phyloP scores from a whole-genome alignment of 352 stramenopile genomes.

The Phytophthora aleatoria region DNA sequence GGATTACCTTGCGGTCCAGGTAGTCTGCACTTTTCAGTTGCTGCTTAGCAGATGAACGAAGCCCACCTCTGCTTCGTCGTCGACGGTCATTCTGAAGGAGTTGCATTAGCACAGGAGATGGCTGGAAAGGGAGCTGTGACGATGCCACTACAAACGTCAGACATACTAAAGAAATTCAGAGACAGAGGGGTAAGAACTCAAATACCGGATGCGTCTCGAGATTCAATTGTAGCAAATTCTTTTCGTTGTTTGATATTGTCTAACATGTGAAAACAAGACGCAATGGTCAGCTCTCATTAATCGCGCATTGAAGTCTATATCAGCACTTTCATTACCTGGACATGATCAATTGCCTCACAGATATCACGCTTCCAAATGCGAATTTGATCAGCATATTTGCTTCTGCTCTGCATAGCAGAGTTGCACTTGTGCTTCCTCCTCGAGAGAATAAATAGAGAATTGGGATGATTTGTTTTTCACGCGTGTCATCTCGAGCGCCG shows the following conservation, averaged over 20 bases:
- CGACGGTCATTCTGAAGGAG: conserved; percentile 48
- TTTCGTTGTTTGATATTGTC: conserved; percentile 36
- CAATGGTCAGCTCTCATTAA: neutral
- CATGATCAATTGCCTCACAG: conserved; percentile 17
- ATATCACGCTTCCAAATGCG: conserved; percentile 17
- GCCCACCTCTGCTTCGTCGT: conserved; percentile 7
- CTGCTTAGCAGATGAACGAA: conserved; percentile 14
- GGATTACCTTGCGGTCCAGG: conserved; percentile 52
- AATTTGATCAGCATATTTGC: conserved; percentile 11
- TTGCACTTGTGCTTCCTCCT: neutral
- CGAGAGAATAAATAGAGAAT: conserved; percentile 4
- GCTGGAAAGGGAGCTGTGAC: conserved; percentile 56
- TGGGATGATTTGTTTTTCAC: neutral
- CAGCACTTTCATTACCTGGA: conserved; percentile 19
- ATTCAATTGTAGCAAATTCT: conserved; percentile 46
- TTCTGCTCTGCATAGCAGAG: conserved; percentile 6
- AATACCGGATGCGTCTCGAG: conserved; percentile 53
- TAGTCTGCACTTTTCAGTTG: conserved; percentile 48
- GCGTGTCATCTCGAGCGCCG: conserved; percentile 14
- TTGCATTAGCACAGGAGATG: conserved; percentile 51
- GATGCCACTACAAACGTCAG: neutral
- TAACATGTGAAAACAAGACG: conserved; percentile 1
- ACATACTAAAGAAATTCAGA: neutral
- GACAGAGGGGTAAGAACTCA: neutral
- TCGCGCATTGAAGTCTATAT: neutral